phyloP scores from a whole-genome alignment of 768 basidiomycete species.

The Suillus occidentalis region DNA sequence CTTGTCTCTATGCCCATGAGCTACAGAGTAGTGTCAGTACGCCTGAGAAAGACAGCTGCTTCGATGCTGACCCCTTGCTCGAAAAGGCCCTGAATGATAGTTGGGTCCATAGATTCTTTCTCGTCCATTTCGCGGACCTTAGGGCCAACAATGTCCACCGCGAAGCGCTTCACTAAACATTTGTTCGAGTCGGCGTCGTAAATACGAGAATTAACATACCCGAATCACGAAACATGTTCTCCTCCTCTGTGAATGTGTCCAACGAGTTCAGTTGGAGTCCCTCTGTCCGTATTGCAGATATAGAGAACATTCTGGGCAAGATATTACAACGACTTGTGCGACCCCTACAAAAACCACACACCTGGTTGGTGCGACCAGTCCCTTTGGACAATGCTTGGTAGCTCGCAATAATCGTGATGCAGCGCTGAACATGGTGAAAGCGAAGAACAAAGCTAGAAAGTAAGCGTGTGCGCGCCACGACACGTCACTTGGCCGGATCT shows the following conservation, averaged over 20 bases:
- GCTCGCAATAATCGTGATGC: slow-evolving; percentile 18
- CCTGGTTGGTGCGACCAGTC: background rate
- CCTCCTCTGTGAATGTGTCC: slow-evolving; percentile 89
- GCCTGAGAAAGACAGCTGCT: background rate
- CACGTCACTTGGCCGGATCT: background rate
- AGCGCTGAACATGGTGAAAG: slow-evolving; percentile 26
- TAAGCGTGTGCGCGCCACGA: background rate
- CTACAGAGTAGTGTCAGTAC: slow-evolving; percentile 37
- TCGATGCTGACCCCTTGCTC: slow-evolving; percentile 79
- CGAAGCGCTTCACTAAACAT: slow-evolving; percentile 76
- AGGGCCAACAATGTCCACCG: slow-evolving; percentile 84
- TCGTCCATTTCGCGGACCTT: slow-evolving; percentile 98
- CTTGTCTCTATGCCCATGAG: slow-evolving; percentile 98
- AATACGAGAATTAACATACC: slow-evolving; percentile 47
- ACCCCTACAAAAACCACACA: background rate
- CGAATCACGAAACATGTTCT: slow-evolving; percentile 88
- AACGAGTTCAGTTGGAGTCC: slow-evolving; percentile 54
- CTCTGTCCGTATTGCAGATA: slow-evolving; percentile 30
- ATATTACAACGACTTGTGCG: background rate
- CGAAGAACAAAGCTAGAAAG: background rate
- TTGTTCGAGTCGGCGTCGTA: slow-evolving; percentile 2
- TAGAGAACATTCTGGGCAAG: slow-evolving; percentile 22
- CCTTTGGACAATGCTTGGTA: slow-evolving; percentile 2
- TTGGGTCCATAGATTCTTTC: slow-evolving; percentile 90
- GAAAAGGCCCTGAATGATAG: slow-evolving; percentile 83